Evolutionary conservation across 2,329 filamentous ascomycete species (phyloP).

Genomic region (Aspergillus luchuensis): DNA sequence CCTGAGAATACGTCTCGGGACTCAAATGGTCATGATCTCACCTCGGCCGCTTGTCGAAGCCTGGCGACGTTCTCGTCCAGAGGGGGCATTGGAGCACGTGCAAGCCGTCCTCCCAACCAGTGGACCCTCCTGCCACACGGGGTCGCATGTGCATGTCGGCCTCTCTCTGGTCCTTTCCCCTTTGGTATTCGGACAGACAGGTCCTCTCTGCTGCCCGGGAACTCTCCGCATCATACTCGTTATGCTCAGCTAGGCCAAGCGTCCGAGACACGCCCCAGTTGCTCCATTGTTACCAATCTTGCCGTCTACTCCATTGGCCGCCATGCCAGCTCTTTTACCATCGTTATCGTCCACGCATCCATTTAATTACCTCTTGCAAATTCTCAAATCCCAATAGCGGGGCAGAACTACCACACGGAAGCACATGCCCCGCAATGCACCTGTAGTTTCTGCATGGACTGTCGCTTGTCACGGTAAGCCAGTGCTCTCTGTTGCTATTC

Average conservation of each 20-base stretch:
- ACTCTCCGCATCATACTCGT: not conserved
- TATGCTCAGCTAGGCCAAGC: not conserved
- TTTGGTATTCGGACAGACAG: not conserved
- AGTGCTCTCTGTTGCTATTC: not conserved
- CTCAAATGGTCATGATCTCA: not conserved
- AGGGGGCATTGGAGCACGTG: constrained; percentile 20
- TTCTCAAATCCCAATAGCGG: not conserved
- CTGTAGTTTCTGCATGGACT: not conserved
- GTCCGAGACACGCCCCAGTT: not conserved
- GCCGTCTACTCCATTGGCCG: not conserved
- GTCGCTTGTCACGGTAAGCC: not conserved
- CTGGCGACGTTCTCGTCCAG: constrained; percentile 9
- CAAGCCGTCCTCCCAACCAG: constrained; percentile 8
- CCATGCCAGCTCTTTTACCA: not conserved
- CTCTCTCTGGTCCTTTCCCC: not conserved
- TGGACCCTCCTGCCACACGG: constrained; percentile 10
- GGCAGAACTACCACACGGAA: not conserved
- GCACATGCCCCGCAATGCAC: not conserved
- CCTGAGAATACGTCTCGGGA: not conserved
- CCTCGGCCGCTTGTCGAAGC: not conserved
- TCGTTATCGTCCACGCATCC: not conserved
- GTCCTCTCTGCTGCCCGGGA: not conserved
- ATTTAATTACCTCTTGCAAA: not conserved
- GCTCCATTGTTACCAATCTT: not conserved
- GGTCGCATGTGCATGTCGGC: constrained; percentile 1